Base-by-base conservation (phyloP, 1,139 yeast species). In the Nakaseomyces bracarensis region DNA sequence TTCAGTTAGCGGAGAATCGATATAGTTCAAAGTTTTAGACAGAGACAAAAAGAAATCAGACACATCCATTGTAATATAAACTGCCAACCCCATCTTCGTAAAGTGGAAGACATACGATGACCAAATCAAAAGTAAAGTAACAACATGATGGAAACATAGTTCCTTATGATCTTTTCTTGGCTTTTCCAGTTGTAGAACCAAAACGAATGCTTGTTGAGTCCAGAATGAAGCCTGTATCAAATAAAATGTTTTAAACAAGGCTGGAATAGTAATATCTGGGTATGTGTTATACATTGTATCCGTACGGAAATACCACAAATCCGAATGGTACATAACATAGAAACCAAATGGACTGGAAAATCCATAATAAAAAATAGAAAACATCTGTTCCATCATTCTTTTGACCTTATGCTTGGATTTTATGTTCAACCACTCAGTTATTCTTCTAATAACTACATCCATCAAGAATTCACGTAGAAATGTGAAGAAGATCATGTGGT, bases 221-320 rank as follows among this genome's bases (percentile, higher is more conserved):
- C 97, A 89, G 64, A 85, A 89, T 1, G 96, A 82, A 9, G 96
- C 96, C 66, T 89, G 96, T 33, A 85, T 77, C 50, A 89, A 69
- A 62, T 89, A 89, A 60, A 81, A 89, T 11, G 76, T 60, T 66
- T 89, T 89, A 67, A 84, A 82, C 47, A 71, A 68, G 45, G 70
- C 70, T 45, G 75, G 80, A 58, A 82, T 85, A 26, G 82, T 70
- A 48, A 73, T 71, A 65, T 89, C 96, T n/a, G 97, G 96, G 60
- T 82, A 89, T 25, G 72, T 67, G 42, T 65, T 72, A 61, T 84
- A 89, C 66, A 87, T 81, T 38, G 83, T 77, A 4, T 77, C 70
- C 8, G 96, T 87, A 58, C 83, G 73, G 64, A 87, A 89, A 59
- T 69, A 83, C 96, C 96, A 87, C 50, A 89, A 61, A 36, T 93